Evolutionary conservation across 2,329 filamentous ascomycete species (phyloP), one percentile per base, ranked within the genome.

Genomic region (Aspergillus oerlinghausenensis): DNA sequence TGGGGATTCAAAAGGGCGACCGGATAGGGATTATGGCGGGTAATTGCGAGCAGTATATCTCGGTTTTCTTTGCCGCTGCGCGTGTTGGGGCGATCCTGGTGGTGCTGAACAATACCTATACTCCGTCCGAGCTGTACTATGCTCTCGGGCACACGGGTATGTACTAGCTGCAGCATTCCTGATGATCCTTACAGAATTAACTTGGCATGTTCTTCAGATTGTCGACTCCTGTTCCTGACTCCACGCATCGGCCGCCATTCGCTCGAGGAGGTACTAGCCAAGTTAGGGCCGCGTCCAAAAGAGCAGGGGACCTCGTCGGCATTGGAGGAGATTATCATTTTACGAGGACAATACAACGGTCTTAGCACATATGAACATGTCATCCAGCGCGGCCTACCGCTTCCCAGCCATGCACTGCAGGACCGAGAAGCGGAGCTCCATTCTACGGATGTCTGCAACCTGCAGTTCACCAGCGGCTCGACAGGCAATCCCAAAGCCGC

Each of bases 61-160:
- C 87, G 2, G 81, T 90, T 17, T 89, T 90, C 77, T 90, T 91
- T 63, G 88, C 87, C 3, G 86, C 85, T 10, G 84, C 86, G 43
- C 80, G 84, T 49, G 59, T 88, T 19, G 86, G 87, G 9, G 85
- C 82, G 49, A 85, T 88, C 49, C 77, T 92, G 52, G 88, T 92
- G 28, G 90, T 92, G 48, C 77, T 92, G 62, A 92, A 92, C 75
- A 92, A 91, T 74, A 92, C 88, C 0, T 92, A 92, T 69, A 92
- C 89, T 1, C 80, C 86, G 2, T 83, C 82, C 1, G 89, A 92
- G 73, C 85, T 88, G 50, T 81, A 85, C 69, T 88, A 88, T 71
- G 89, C 87, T 9, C 72, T 92, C 28, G 81, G 82, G 54, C 89
- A 91, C 67, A 85, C 87, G 17, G 84, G 86, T 88, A 73, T 63